A percentile compares a stretch with the other conserved stretches of the same genome.
These are phyloP conservation scores for Camellia sinensis DNA, from an alignment of 148 eudicot species.

Conservation along the genomic window DNA sequence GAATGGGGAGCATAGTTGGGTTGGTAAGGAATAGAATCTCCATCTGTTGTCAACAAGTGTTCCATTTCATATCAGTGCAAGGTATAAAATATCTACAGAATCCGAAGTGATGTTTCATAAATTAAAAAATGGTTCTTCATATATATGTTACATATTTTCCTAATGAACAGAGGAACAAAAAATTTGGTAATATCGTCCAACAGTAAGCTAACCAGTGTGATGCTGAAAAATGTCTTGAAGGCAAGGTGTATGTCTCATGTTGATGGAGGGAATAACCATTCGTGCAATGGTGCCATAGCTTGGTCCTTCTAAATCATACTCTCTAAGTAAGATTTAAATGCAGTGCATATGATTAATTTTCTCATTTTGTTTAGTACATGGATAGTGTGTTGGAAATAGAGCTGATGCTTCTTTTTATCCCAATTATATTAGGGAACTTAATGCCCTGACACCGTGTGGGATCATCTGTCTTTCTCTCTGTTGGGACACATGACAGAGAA, in stretches of 20 bases:
- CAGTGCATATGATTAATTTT: background rate
- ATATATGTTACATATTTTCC: background rate
- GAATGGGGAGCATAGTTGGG: conserved; percentile 34
- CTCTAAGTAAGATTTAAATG: background rate
- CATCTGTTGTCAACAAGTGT: conserved; percentile 30
- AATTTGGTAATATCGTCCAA: background rate
- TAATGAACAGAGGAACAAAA: background rate
- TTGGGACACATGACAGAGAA: too few relatives aligned
- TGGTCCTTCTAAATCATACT: background rate
- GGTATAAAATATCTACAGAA: background rate
- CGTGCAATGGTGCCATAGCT: background rate
- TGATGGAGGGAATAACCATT: background rate
- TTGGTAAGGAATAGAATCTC: conserved; percentile 19
- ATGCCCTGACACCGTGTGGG: background rate
- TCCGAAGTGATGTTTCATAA: background rate
- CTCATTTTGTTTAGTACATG: background rate
- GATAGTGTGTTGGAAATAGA: background rate
- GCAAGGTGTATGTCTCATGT: too few relatives aligned
- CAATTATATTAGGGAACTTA: background rate
- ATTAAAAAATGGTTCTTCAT: too few relatives aligned
- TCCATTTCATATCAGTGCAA: conserved; percentile 8
- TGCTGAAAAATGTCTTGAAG: background rate
- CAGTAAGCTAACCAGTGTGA: background rate
- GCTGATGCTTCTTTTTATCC: background rate
- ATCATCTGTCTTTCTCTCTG: too few relatives aligned